Conservation (phyloP, 208 protist species). For the Phytomonas francai region DNA sequence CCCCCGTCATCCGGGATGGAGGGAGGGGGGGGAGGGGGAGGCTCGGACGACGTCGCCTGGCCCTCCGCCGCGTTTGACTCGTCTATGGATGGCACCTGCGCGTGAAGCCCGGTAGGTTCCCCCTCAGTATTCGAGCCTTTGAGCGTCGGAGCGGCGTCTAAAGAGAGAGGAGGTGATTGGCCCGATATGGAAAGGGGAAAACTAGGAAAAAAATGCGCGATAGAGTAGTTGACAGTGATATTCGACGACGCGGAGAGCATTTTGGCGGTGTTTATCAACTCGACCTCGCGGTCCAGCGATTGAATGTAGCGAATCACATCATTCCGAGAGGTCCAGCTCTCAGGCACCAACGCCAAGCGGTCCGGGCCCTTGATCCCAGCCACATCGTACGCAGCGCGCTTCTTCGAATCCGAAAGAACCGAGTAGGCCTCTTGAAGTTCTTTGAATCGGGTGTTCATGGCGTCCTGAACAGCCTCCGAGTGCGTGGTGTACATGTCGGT, state of each 20-base stretch:
- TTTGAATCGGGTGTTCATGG: slow-evolving; percentile 80
- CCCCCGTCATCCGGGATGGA: not conserved
- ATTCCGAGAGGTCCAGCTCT: slow-evolving; percentile 18
- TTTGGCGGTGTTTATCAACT: slow-evolving; percentile 43
- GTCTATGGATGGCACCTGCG: not conserved
- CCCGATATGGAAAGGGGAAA: not conserved
- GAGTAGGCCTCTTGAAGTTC: slow-evolving; percentile 72
- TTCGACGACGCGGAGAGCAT: slow-evolving; percentile 50
- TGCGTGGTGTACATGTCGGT: slow-evolving; percentile 70
- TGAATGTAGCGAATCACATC: slow-evolving; percentile 55
- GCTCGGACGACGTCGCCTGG: not conserved
- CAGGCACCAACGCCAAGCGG: slow-evolving; percentile 52
- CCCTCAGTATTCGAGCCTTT: not conserved
- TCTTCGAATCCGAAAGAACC: slow-evolving; percentile 60
- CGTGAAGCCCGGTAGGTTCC: not conserved
- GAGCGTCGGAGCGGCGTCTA: not conserved
- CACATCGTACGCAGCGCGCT: slow-evolving; percentile 75
- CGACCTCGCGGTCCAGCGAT: slow-evolving; percentile 50
- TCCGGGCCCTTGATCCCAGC: slow-evolving; percentile 34
- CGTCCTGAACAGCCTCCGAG: slow-evolving; percentile 23
- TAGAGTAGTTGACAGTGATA: slow-evolving; percentile 41
- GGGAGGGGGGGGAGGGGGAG: not conserved
- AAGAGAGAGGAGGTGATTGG: not conserved
- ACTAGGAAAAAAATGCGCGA: slow-evolving; percentile 34
- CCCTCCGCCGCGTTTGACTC: not conserved